These are phyloP conservation scores for Thielaviopsis cerberus DNA, from an alignment of 2,329 filamentous ascomycete genomes.

Conservation along the genomic window DNA sequence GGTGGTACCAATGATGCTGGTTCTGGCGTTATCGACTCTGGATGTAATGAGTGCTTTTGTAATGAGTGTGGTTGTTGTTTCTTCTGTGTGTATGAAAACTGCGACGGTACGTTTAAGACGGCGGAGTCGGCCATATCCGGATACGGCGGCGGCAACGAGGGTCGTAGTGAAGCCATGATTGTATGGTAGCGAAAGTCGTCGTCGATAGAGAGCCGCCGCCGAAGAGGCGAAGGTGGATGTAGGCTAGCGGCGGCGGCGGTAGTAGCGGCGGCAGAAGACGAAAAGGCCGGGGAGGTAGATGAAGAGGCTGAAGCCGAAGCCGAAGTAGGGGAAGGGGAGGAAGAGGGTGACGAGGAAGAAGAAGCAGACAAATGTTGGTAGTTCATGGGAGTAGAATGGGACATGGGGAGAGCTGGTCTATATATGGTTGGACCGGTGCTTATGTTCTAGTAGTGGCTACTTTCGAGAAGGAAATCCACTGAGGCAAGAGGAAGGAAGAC, in stretches of 20 bases:
- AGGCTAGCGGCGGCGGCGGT: background rate
- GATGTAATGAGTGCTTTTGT: background rate
- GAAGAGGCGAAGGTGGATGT: conserved; percentile 17
- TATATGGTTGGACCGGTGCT: conserved; percentile 5
- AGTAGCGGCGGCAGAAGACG: background rate
- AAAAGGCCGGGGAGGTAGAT: too few species aligned
- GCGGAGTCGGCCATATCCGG: background rate
- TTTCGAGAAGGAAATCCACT: background rate
- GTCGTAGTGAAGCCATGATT: conserved; percentile 28
- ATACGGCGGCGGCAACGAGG: conserved; percentile 30
- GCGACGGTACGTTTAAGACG: background rate
- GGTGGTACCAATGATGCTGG: conserved; percentile 8
- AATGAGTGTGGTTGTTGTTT: conserved; percentile 2
- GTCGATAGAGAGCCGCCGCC: conserved; percentile 34
- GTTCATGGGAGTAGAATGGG: conserved; percentile 4
- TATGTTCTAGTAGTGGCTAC: background rate
- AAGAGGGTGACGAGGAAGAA: background rate
- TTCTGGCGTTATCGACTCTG: background rate
- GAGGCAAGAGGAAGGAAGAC: background rate
- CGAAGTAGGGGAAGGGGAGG: background rate
- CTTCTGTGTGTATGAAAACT: conserved; percentile 1
- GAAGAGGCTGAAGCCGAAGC: background rate
- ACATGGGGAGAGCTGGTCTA: background rate
- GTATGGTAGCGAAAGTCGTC: conserved; percentile 35
- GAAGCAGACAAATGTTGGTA: background rate